Evolutionary conservation across 352 stramenopile species (phyloP).

Genomic region (Elongisporangium prolatum): DNA sequence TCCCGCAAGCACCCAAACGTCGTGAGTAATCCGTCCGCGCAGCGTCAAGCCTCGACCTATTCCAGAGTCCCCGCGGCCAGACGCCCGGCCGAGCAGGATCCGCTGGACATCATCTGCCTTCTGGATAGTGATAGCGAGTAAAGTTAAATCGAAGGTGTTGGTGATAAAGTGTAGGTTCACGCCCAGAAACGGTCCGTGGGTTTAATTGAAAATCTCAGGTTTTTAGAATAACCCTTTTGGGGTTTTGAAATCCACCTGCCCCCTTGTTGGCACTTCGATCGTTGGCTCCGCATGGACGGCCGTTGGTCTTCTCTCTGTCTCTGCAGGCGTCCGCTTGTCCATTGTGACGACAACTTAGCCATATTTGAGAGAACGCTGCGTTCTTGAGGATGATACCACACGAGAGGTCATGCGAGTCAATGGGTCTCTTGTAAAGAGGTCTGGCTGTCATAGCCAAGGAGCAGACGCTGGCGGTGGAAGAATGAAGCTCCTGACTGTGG

Average conservation of each 20-base stretch:
- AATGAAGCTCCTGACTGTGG: neutral
- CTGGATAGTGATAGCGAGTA: conserved; percentile 77
- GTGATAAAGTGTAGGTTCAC: neutral
- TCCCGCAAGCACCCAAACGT: conserved; percentile 45
- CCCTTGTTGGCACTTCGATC: neutral
- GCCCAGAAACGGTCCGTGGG: no score
- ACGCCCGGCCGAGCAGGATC: conserved; percentile 15
- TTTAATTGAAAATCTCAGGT: neutral
- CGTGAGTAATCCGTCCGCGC: conserved; percentile 43
- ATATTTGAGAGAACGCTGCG: neutral
- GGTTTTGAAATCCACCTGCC: neutral
- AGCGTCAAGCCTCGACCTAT: conserved; percentile 20
- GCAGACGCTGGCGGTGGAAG: neutral
- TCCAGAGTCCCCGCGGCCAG: conserved; percentile 9
- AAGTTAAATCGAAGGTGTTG: conserved; percentile 3
- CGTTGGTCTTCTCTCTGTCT: no score
- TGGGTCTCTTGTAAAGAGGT: neutral
- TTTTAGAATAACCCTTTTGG: neutral
- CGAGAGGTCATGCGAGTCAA: neutral
- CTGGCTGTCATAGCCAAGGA: neutral
- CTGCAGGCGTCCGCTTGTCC: neutral
- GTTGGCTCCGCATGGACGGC: neutral
- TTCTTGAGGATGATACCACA: neutral
- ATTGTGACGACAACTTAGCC: neutral
- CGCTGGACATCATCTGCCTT: conserved; percentile 71